Percentiles rank a stretch among this genome's conserved stretches.
phyloP scores from a whole-genome alignment of 1,284 basidiomycete genomes.

The Ustilago hordei region DNA sequence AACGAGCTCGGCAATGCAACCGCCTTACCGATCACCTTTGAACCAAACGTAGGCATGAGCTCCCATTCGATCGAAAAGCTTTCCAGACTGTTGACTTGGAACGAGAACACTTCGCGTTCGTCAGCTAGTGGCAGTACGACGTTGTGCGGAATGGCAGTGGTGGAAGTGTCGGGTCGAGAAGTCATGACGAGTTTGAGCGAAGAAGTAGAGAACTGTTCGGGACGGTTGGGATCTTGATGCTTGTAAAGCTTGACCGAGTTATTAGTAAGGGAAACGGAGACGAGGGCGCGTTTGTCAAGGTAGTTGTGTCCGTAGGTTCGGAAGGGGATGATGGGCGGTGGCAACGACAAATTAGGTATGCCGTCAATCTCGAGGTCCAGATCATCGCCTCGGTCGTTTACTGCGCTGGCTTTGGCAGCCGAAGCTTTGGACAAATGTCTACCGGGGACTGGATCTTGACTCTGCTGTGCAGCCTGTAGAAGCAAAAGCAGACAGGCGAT shows the following conservation, averaged over 20 bases:
- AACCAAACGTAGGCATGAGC: constrained; percentile 97
- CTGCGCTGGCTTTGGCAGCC: constrained; percentile 21
- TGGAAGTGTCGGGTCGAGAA: constrained; percentile 81
- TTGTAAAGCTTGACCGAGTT: constrained; percentile 66
- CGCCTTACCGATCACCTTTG: constrained; percentile 93
- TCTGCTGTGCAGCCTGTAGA: constrained; percentile 66
- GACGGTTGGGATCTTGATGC: constrained; percentile 62
- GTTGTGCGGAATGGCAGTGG: constrained; percentile 73
- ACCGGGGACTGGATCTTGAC: not conserved
- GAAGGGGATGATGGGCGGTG: constrained; percentile 96
- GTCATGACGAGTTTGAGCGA: constrained; percentile 94
- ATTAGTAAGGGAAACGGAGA: constrained; percentile 79
- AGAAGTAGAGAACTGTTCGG: constrained; percentile 72
- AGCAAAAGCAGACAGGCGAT: constrained; percentile 73
- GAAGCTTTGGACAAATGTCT: constrained; percentile 23
- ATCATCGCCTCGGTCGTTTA: constrained; percentile 33
- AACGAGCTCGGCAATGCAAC: constrained; percentile 84
- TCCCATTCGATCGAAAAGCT: constrained; percentile 90
- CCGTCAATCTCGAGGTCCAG: constrained; percentile 76
- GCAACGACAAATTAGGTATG: constrained; percentile 92
- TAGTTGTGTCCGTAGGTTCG: constrained; percentile 70
- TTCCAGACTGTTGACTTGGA: constrained; percentile 84
- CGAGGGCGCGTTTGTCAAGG: constrained; percentile 85
- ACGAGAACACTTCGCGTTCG: constrained; percentile 85
- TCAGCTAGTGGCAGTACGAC: constrained; percentile 82